Conservation (phyloP, 2,329 filamentous ascomycete genomes). For the Stagonosporopsis tanaceti region DNA sequence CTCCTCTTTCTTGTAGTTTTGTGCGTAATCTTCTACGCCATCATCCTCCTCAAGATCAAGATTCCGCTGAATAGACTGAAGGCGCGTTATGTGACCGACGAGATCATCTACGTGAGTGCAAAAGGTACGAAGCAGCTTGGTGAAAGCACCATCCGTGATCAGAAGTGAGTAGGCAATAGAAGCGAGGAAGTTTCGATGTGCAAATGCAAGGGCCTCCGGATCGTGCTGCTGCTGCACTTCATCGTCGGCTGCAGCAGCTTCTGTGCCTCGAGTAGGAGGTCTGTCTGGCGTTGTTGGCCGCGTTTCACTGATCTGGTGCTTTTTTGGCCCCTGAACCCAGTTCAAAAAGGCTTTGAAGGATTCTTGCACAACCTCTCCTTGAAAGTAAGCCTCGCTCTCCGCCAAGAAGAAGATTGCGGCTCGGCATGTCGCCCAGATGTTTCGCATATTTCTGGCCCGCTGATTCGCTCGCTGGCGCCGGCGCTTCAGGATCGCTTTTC, state of each 20-base stretch:
- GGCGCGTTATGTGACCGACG: conserved; percentile 75
- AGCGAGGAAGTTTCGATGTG: conserved; percentile 79
- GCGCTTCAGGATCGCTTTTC: conserved; percentile 66
- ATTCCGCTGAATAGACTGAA: conserved; percentile 78
- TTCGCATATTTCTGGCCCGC: conserved; percentile 74
- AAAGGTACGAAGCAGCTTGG: conserved; percentile 69
- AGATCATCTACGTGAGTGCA: conserved; percentile 82
- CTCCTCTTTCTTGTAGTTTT: conserved; percentile 72
- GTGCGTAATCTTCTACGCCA: conserved; percentile 70
- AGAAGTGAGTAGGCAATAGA: conserved; percentile 72
- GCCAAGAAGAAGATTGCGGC: conserved; percentile 88
- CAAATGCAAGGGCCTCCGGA: conserved; percentile 81
- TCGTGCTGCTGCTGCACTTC: conserved; percentile 65
- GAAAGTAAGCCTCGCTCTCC: conserved; percentile 86
- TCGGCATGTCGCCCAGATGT: conserved; percentile 88
- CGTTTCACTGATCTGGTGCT: conserved; percentile 7
- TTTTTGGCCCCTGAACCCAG: conserved; percentile 67
- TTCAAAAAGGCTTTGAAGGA: conserved; percentile 80
- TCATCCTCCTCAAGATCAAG: conserved; percentile 84
- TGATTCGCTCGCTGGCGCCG: conserved; percentile 70
- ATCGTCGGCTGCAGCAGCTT: conserved; percentile 9
- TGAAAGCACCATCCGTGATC: conserved; percentile 70
- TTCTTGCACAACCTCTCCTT: conserved; percentile 84
- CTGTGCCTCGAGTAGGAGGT: conserved; percentile 11
- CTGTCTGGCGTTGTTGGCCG: conserved; percentile 15